Percentiles rank a stretch among this genome's conserved stretches.
These are phyloP conservation scores for Taiozyma sp. DNA, from an alignment of 1,139 yeast species.

Conservation along the genomic window DNA sequence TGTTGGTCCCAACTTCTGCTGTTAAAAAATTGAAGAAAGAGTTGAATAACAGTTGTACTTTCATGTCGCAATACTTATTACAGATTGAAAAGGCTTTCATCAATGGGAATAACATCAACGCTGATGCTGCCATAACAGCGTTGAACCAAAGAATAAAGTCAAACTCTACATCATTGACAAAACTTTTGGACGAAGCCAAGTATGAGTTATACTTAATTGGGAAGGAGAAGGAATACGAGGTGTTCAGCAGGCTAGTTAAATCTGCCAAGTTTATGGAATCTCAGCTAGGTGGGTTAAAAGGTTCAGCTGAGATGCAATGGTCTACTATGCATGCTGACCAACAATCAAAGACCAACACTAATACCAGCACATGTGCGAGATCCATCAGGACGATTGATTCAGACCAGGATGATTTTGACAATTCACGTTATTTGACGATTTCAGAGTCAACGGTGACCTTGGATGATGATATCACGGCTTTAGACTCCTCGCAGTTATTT, in stretches of 20 bases:
- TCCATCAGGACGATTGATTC: constrained; percentile 11
- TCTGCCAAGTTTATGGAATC: constrained; percentile 49
- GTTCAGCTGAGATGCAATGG: constrained; percentile 66
- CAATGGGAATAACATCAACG: constrained; percentile 37
- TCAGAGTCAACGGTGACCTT: constrained; percentile 7
- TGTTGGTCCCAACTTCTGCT: constrained; percentile 63
- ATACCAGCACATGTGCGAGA: neutral
- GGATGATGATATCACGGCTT: constrained; percentile 14
- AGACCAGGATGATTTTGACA: neutral
- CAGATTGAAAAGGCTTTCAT: constrained; percentile 50
- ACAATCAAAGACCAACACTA: neutral
- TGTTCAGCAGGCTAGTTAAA: constrained; percentile 41
- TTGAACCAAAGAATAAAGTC: constrained; percentile 35
- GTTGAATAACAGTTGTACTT: constrained; percentile 47
- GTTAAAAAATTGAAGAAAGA: constrained; percentile 37
- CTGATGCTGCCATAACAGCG: constrained; percentile 29
- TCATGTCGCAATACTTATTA: constrained; percentile 47
- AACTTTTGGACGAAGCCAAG: constrained; percentile 52
- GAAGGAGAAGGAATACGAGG: constrained; percentile 44
- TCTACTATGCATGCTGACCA: constrained; percentile 34
- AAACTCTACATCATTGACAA: constrained; percentile 36
- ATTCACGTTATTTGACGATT: neutral
- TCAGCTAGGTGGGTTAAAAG: constrained; percentile 61
- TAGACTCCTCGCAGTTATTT: constrained; percentile 47
- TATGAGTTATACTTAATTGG: constrained; percentile 56